Percentiles rank a stretch among this genome's conserved stretches.
phyloP scores from a whole-genome alignment of 75 land plant genomes.

The Azolla pinnata region DNA sequence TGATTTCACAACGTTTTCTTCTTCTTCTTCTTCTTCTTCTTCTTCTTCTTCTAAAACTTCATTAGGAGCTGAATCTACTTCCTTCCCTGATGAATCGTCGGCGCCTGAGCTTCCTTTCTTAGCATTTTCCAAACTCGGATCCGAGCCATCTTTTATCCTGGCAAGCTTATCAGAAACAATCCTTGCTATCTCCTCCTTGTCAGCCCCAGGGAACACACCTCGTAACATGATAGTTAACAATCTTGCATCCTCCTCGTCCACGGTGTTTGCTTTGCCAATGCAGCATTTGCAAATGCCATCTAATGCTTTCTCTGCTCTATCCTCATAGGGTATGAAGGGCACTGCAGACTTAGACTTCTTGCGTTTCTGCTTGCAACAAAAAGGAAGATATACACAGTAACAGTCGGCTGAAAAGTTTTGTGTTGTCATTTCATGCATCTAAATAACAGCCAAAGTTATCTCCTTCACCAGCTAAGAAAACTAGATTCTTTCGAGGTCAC shows the following conservation, averaged over 20 bases:
- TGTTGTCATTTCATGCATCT: too few relatives aligned
- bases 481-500: too few relatives aligned
- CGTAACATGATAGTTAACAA: conserved; percentile 41
- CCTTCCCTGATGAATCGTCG: too few relatives aligned
- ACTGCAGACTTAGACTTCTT: conserved; percentile 40
- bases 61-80: too few relatives aligned
- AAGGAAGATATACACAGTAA: too few relatives aligned
- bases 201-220: conserved; percentile 69
- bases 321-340: conserved; percentile 62
- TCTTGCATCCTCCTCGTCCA: conserved; percentile 55
- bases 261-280: conserved; percentile 49
- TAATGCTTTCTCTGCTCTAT: conserved; percentile 66
- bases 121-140: not conserved
- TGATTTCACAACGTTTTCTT: too few relatives aligned
- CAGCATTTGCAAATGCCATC: conserved; percentile 83
- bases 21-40: too few relatives aligned
- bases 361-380: conserved; percentile 77
- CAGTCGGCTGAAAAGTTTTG: too few relatives aligned
- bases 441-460: too few relatives aligned
- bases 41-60: too few relatives aligned
- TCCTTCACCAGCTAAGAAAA: too few relatives aligned
- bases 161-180: conserved; percentile 19
- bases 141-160: not conserved
- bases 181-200: conserved; percentile 39
- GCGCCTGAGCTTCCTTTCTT: too few relatives aligned